These are phyloP conservation scores for Nelumbo lutea DNA, from an alignment of 164 flowering plant species.

Conservation along the genomic window DNA sequence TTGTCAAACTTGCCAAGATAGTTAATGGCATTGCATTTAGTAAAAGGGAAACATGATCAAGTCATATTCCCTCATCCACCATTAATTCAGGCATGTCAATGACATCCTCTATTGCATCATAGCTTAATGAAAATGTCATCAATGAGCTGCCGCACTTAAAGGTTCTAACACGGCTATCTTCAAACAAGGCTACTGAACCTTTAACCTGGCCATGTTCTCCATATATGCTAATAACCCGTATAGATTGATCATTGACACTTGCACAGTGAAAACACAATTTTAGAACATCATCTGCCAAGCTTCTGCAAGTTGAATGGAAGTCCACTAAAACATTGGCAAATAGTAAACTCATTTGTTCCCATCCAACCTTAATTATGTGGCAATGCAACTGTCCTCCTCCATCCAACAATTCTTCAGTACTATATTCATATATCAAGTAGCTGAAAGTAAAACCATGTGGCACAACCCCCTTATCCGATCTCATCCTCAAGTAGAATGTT, in stretches of 20 bases:
- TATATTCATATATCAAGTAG: constrained; percentile 54
- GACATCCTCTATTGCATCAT: constrained; percentile 43
- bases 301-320: constrained; percentile 57
- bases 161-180: constrained; percentile 27
- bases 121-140: constrained; percentile 55
- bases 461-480: constrained; percentile 28
- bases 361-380: constrained; percentile 46
- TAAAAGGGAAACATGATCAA: constrained; percentile 55
- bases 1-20: constrained; percentile 20
- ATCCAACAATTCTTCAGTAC: constrained; percentile 27
- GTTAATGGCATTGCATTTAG: constrained; percentile 54
- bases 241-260: constrained; percentile 50
- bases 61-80: constrained; percentile 52
- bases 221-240: constrained; percentile 61
- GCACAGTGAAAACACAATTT: constrained; percentile 48
- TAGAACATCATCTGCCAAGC: constrained; percentile 33
- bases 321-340: constrained; percentile 71
- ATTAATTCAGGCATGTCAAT: constrained; percentile 55
- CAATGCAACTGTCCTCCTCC: constrained; percentile 64
- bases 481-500: constrained; percentile 30
- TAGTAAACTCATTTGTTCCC: constrained; percentile 38
- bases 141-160: constrained; percentile 57
- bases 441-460: constrained; percentile 53
- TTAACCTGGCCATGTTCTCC: constrained; percentile 59
- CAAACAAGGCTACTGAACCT: constrained; percentile 39